These are phyloP conservation scores for Thoreauomyces humboldtii DNA, from an alignment of 192 early-diverging fungal species.

Conservation along the genomic window DNA sequence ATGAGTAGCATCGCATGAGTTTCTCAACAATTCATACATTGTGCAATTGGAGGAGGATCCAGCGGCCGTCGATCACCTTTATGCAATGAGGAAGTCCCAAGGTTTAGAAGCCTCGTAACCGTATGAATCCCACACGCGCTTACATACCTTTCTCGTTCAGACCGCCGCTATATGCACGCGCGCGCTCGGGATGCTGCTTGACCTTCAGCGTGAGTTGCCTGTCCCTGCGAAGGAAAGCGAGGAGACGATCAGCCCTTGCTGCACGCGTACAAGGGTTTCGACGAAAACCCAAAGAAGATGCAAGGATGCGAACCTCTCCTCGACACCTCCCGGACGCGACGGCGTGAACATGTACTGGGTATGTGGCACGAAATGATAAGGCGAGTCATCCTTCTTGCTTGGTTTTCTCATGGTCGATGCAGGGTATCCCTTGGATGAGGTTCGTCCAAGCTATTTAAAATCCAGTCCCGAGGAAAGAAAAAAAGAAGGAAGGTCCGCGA, in stretches of 20 bases:
- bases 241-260: too few species aligned
- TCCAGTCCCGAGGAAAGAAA: too few species aligned
- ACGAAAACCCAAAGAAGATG: not conserved
- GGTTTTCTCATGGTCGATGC: too few species aligned
- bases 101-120: not conserved
- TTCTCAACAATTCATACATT: not conserved
- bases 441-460: too few species aligned
- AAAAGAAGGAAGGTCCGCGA: too few species aligned
- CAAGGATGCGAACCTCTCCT: not conserved
- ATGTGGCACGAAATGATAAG: conserved; percentile 19
- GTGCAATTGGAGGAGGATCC: conserved; percentile 17
- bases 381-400: conserved; percentile 11
- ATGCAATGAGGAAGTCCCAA: not conserved
- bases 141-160: conserved; percentile 5
- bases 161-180: conserved; percentile 14
- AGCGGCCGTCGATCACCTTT: conserved; percentile 15
- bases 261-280: not conserved
- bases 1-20: not conserved
- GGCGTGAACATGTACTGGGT: not conserved
- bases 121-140: not conserved
- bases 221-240: not conserved
- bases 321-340: not conserved
- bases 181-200: conserved; percentile 21
- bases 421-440: too few species aligned
- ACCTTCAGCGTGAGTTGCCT: not conserved